Evolutionary conservation across 2,329 filamentous ascomycete genomes (phyloP).

Genomic region (Venturia asperata): DNA sequence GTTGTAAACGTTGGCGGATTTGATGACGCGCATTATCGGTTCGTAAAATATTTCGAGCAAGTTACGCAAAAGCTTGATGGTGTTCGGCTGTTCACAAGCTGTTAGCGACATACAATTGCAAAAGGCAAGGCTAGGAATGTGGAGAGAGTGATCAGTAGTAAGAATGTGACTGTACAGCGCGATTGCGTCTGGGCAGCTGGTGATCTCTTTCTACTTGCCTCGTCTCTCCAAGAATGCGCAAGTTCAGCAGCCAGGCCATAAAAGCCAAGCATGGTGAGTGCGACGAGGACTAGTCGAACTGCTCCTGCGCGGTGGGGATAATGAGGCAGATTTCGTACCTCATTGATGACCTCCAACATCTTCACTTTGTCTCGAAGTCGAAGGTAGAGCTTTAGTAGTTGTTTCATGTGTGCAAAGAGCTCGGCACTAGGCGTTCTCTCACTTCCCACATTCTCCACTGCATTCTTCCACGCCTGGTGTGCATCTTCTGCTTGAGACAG

Average conservation of each 20-base stretch:
- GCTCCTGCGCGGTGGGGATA: neutral
- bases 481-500: slow-evolving; percentile 84
- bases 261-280: neutral
- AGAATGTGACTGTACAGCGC: neutral
- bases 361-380: slow-evolving; percentile 90
- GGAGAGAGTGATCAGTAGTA: neutral
- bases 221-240: neutral
- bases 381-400: slow-evolving; percentile 84
- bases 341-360: slow-evolving; percentile 94
- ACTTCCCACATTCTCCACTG: slow-evolving; percentile 65
- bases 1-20: slow-evolving; percentile 96
- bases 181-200: neutral
- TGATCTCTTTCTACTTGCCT: slow-evolving; percentile 18
- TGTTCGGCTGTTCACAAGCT: slow-evolving; percentile 56
- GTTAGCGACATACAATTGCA: slow-evolving; percentile 22
- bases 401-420: slow-evolving; percentile 90
- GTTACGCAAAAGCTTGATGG: slow-evolving; percentile 89
- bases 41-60: slow-evolving; percentile 99
- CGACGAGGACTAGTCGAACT: slow-evolving; percentile 4
- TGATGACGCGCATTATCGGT: slow-evolving; percentile 92
- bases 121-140: neutral
- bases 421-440: slow-evolving; percentile 61
- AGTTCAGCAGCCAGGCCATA: slow-evolving; percentile 2
- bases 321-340: slow-evolving; percentile 39
- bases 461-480: slow-evolving; percentile 92